Percentiles rank a stretch among this genome's conserved stretches.
phyloP scores from a whole-genome alignment of 495 filamentous ascomycete genomes.

The Penicilliopsis zonata region DNA sequence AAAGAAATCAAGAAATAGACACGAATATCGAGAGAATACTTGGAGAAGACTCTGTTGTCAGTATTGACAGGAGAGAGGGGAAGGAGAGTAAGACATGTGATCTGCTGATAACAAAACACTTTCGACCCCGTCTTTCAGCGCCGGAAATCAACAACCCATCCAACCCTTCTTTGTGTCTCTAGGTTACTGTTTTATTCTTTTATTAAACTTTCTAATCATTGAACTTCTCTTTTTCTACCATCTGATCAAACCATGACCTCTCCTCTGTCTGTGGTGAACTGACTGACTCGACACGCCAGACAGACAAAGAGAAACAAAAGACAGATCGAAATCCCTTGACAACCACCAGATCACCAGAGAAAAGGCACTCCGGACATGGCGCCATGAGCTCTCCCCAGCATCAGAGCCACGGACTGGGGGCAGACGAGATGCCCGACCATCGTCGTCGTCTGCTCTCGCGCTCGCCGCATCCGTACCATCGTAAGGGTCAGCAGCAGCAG shows the following conservation, averaged over 20 bases:
- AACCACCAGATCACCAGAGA: slow-evolving; percentile 13
- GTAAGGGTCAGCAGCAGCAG: slow-evolving; percentile 21
- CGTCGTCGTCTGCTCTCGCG: slow-evolving; percentile 44
- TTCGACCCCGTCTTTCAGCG: slow-evolving; percentile 15
- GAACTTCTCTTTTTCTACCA: no score
- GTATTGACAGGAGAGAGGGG: background rate
- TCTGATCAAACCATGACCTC: no score
- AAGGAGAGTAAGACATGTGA: no score
- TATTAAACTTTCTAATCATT: no score
- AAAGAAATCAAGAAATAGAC: background rate
- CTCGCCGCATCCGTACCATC: slow-evolving; percentile 69
- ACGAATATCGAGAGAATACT: background rate
- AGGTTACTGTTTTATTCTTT: no score
- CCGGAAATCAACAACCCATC: no score
- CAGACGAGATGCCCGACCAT: slow-evolving; percentile 11
- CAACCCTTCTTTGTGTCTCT: no score
- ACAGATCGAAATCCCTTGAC: no score
- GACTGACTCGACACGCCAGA: no score
- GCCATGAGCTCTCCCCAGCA: slow-evolving; percentile 27
- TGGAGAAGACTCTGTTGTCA: background rate
- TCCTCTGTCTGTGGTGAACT: no score
- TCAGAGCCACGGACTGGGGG: slow-evolving; percentile 25
- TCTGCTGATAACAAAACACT: no score
- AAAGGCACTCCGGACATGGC: slow-evolving; percentile 28
- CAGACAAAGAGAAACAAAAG: no score